A percentile compares a stretch with the other conserved stretches of the same genome.
These are phyloP conservation scores for Apiotrichum montevideense DNA, from an alignment of 1,284 basidiomycete species.

Conservation along the genomic window DNA sequence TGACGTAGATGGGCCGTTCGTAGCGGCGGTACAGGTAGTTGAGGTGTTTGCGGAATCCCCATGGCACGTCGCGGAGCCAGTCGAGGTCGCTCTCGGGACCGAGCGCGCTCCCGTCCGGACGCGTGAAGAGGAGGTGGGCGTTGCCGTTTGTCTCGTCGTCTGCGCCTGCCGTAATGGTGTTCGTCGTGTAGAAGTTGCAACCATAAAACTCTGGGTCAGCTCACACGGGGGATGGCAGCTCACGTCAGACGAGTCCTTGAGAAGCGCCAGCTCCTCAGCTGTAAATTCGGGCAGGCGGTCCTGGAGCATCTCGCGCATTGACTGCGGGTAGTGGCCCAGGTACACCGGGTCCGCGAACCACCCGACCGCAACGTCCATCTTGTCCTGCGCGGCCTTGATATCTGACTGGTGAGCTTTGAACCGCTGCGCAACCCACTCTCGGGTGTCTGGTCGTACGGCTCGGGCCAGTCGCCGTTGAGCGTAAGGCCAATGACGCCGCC, in stretches of 20 bases:
- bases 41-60: conserved; percentile 52
- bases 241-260: conserved; percentile 49
- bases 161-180: conserved; percentile 53
- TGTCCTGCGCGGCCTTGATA: conserved; percentile 59
- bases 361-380: conserved; percentile 59
- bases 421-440: conserved; percentile 52
- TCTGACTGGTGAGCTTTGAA: conserved; percentile 45
- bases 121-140: conserved; percentile 38
- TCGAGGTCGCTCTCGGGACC: conserved; percentile 55
- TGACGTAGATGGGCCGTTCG: conserved; percentile 61
- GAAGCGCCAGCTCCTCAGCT: conserved; percentile 56
- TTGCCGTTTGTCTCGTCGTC: conserved; percentile 58
- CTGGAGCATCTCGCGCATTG: conserved; percentile 58
- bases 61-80: conserved; percentile 42
- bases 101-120: conserved; percentile 56
- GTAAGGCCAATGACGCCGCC: conserved; percentile 63
- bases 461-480: conserved; percentile 63
- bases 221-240: conserved; percentile 1
- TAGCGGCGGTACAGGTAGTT: conserved; percentile 65
- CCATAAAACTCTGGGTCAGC: conserved; percentile 24
- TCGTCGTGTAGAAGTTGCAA: conserved; percentile 59
- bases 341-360: conserved; percentile 60
- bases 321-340: conserved; percentile 62
- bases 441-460: conserved; percentile 60
- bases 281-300: conserved; percentile 63